phyloP scores from a whole-genome alignment of 2,329 filamentous ascomycete genomes.

The Ophiostoma australiae region DNA sequence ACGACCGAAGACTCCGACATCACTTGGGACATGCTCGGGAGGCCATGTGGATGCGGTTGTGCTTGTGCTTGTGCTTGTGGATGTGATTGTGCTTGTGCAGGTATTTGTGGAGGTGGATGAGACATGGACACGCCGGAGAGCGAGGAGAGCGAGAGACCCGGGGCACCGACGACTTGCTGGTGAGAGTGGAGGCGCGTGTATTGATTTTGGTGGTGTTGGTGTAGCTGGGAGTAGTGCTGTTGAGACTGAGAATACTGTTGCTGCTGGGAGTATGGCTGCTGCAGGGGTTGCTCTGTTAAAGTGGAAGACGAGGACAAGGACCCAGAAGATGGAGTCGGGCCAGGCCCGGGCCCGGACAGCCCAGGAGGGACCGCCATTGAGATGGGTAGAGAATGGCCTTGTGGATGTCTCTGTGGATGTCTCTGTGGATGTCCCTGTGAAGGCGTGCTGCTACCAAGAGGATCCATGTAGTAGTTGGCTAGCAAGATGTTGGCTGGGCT shows the following conservation, averaged over 20 bases:
- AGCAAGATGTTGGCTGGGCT: neutral
- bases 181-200: conserved; percentile 8
- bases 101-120: conserved; percentile 5
- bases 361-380: conserved; percentile 29
- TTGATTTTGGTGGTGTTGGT: conserved; percentile 19
- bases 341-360: conserved; percentile 17
- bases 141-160: neutral
- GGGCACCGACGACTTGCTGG: neutral
- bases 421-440: neutral
- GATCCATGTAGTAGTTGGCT: neutral
- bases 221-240: conserved; percentile 5
- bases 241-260: conserved; percentile 1
- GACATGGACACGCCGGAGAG: neutral
- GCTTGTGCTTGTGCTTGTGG: neutral
- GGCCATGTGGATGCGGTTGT: neutral
- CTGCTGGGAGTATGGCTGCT: conserved; percentile 3
- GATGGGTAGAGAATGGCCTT: neutral
- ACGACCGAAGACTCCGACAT: conserved; percentile 35
- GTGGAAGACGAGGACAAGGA: neutral
- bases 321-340: conserved; percentile 13
- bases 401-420: neutral
- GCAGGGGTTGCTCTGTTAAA: conserved; percentile 7
- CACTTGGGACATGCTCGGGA: neutral
- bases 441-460: neutral
- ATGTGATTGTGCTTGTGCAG: neutral